A percentile compares a stretch with the other conserved stretches of the same genome.
phyloP scores from a whole-genome alignment of 2,329 filamentous ascomycete species.

The Aspergillus sojae region DNA sequence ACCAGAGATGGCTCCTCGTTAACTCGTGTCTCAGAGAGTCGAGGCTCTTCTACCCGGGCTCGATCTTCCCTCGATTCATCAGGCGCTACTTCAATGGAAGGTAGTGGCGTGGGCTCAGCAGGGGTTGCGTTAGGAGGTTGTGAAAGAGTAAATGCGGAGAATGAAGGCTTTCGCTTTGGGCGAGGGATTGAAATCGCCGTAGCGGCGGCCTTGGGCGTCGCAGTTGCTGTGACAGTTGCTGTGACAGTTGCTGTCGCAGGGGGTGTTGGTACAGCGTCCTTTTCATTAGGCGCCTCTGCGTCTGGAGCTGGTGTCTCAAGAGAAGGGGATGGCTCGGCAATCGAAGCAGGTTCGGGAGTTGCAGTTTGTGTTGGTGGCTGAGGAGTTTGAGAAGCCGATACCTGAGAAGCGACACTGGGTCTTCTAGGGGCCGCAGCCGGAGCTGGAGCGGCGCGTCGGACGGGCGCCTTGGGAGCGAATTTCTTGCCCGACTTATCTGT shows the following conservation, averaged over 20 bases:
- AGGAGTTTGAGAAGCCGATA: conserved; percentile 28
- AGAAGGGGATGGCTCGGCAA: conserved; percentile 13
- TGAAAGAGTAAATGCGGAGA: conserved; percentile 24
- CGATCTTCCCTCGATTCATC: conserved; percentile 12
- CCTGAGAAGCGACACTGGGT: conserved; percentile 44
- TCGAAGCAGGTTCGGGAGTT: conserved; percentile 19
- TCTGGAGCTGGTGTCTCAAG: conserved; percentile 27
- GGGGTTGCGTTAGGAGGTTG: conserved; percentile 17
- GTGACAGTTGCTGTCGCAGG: conserved; percentile 20
- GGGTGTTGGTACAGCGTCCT: conserved; percentile 6
- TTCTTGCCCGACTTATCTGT: conserved; percentile 70
- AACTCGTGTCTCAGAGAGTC: conserved; percentile 8
- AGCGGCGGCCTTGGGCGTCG: conserved; percentile 3
- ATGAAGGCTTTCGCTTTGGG: conserved; percentile 31
- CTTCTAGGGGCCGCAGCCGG: conserved; percentile 36
- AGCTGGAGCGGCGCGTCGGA: conserved; percentile 55
- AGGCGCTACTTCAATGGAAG: conserved; percentile 18
- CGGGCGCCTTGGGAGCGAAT: conserved; percentile 72
- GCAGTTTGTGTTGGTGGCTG: conserved; percentile 25
- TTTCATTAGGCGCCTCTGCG: conserved; percentile 9
- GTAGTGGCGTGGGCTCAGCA: conserved; percentile 17
- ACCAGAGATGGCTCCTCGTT: conserved; percentile 7
- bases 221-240: not conserved
- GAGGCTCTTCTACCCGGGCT: conserved; percentile 8
- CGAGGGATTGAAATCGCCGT: conserved; percentile 30